A percentile compares a stretch with the other conserved stretches of the same genome.
phyloP scores from a whole-genome alignment of 805 yeast genomes.

The Jamesozyma gamospora region DNA sequence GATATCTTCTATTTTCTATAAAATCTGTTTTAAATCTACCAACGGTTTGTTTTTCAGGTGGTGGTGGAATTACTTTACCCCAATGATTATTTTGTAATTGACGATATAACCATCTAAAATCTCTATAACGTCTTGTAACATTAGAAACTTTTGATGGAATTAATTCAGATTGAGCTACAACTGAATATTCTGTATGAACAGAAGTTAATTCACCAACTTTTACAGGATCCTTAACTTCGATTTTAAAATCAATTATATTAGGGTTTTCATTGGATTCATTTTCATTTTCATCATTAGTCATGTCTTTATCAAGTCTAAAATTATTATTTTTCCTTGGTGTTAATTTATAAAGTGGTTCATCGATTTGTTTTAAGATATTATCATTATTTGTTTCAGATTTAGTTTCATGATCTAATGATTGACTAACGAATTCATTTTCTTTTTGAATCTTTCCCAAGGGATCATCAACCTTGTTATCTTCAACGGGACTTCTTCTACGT shows the following conservation, averaged over 20 bases:
- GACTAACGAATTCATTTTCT: constrained; percentile 23
- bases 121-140: constrained; percentile 81
- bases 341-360: constrained; percentile 18
- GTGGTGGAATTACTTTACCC: constrained; percentile 88
- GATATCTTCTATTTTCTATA: constrained; percentile 73
- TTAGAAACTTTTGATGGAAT: constrained; percentile 19
- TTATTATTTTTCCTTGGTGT: constrained; percentile 12
- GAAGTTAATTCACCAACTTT: constrained; percentile 85
- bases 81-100: constrained; percentile 81
- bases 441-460: constrained; percentile 28
- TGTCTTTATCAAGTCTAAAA: background rate
- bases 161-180: constrained; percentile 46
- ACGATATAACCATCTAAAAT: constrained; percentile 89
- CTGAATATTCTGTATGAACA: constrained; percentile 81
- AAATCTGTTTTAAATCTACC: constrained; percentile 89
- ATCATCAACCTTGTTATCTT: constrained; percentile 18
- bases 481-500: constrained; percentile 28
- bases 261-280: constrained; percentile 4
- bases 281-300: background rate
- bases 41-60: constrained; percentile 87
- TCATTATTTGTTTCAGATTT: constrained; percentile 14
- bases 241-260: constrained; percentile 34
- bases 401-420: constrained; percentile 27
- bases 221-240: constrained; percentile 80
- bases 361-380: constrained; percentile 15